Base-by-base conservation (phyloP, 805 yeast species). In the Saccharomycopsis sp. region DNA sequence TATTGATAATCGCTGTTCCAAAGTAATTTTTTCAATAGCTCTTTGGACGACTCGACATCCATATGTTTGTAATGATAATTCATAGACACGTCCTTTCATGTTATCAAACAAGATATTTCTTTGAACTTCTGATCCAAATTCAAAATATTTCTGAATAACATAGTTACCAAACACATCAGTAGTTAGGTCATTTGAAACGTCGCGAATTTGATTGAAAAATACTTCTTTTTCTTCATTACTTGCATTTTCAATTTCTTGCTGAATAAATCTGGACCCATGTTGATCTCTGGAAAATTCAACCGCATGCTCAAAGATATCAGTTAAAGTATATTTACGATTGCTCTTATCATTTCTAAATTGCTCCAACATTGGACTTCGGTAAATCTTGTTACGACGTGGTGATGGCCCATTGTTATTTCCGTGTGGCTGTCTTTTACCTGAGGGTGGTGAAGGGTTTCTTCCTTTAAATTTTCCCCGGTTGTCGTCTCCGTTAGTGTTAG, bases 81-180 rank as follows among this genome's bases (percentile, higher is more conserved):
- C 73, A 51, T 83, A 73, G 57, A 93, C 77, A 41, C 81, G 81
- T 5, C 89, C 87, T 45, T 70, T 69, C 88, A 88, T 82, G 43
- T 72, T 69, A 32, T 74, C 80, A 42, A 86, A 75, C 51, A 93
- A 67, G 9, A 81, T 71, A 26, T 75, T 70, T 56, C 74, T 78
- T 59, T 90, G 97, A 20, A 77, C 72, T 21, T 63, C 70, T 3
- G 80, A 68, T 26, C 97, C 96, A 56, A 67, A 72, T 64, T 93
- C 97, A 62, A 93, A 86, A 57, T 79, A 85, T 62, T 90, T 89
- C 63, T 93, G 99, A 45, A 93, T 85, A 22, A 93, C 97, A 59
- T 93, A 93, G 62, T 93, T 93, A 47, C 99, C 99, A 64, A 93
- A 93, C 6, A 93, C 98, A 67, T 93, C 98, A 14, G 94, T 87